These are phyloP conservation scores for Beauveria sp. DNA, from an alignment of 2,329 filamentous ascomycete species.

Conservation along the genomic window DNA sequence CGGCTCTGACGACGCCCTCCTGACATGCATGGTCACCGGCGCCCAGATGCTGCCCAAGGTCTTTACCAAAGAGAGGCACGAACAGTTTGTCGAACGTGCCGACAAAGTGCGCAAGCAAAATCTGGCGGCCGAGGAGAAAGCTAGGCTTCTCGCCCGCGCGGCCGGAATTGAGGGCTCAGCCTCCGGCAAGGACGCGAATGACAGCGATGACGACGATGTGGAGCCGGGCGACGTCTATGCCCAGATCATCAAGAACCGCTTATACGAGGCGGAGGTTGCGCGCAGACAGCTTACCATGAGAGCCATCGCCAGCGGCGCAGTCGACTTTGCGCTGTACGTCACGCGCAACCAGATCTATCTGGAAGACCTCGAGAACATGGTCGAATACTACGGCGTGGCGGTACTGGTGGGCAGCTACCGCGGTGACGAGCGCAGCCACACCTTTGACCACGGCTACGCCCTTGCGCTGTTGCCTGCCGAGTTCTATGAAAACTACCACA, in stretches of 20 bases:
- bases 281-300: too few species aligned
- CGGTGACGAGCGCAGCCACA: neutral
- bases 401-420: neutral
- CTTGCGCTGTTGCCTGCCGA: neutral
- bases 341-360: neutral
- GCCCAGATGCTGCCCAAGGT: too few species aligned
- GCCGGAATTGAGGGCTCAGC: neutral
- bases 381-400: too few species aligned
- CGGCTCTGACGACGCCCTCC: neutral
- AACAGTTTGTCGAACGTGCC: neutral
- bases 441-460: neutral
- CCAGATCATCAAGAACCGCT: neutral
- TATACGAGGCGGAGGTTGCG: too few species aligned
- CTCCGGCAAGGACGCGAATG: neutral
- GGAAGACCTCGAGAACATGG: too few species aligned
- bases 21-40: neutral
- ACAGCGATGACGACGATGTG: neutral
- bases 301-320: neutral
- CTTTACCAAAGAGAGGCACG: neutral
- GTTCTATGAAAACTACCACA: neutral
- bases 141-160: neutral
- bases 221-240: neutral
- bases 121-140: neutral
- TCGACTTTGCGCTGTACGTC: constrained; percentile 9
- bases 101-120: accelerated